These are phyloP conservation scores for Tricholoma matsutake DNA, from an alignment of 768 basidiomycete species.

Conservation along the genomic window DNA sequence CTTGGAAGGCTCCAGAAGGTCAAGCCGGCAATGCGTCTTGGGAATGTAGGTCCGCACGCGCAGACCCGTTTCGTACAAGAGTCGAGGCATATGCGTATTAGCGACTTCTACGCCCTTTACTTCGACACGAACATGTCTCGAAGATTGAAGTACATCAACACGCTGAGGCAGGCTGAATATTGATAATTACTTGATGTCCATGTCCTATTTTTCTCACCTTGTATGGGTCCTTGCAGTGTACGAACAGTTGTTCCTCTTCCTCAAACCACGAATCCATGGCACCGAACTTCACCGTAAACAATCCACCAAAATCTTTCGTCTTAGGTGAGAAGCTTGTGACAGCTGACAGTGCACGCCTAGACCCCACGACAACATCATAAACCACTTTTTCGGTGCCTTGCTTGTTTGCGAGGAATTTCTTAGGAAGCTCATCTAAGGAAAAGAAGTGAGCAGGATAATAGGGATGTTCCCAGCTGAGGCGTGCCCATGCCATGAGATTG, in stretches of 20 bases:
- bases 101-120: conserved; percentile 62
- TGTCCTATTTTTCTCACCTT: conserved; percentile 39
- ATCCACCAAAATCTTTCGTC: conserved; percentile 36
- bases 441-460: conserved; percentile 59
- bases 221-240: conserved; percentile 67
- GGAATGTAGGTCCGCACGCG: conserved; percentile 61
- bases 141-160: conserved; percentile 57
- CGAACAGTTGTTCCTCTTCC: conserved; percentile 60
- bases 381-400: conserved; percentile 28
- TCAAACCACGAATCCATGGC: conserved; percentile 65
- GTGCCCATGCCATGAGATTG: background rate
- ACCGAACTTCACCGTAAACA: conserved; percentile 47
- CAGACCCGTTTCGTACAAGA: conserved; percentile 58
- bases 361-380: conserved; percentile 47
- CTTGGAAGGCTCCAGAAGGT: conserved; percentile 46
- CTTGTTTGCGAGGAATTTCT: conserved; percentile 37
- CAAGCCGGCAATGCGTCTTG: conserved; percentile 49
- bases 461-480: conserved; percentile 50
- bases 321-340: conserved; percentile 29
- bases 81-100: conserved; percentile 48
- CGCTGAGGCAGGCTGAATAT: conserved; percentile 37
- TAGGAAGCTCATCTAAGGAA: conserved; percentile 39
- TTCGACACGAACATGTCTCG: conserved; percentile 58
- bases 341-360: conserved; percentile 36
- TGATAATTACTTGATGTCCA: background rate